These are phyloP conservation scores for Trichoderma afroharzianum DNA, from an alignment of 2,329 filamentous ascomycete species.

Conservation along the genomic window DNA sequence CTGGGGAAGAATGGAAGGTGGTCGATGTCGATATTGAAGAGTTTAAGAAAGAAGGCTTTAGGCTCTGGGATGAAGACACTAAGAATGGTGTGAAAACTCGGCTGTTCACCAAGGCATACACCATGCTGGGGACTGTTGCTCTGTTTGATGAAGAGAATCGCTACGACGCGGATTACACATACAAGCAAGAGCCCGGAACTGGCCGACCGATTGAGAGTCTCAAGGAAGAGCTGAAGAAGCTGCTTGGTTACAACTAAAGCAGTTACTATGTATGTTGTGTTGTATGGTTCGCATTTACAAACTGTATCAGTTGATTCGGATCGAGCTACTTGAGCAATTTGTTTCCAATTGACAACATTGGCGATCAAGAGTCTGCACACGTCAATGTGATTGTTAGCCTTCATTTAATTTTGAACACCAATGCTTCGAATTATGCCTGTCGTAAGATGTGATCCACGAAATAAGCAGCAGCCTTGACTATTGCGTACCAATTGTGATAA, in stretches of 20 bases:
- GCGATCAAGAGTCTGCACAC: fast-evolving
- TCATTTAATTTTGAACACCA: too few species aligned
- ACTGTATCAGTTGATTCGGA: not conserved
- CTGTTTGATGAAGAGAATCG: constrained; percentile 19
- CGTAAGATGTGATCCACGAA: not conserved
- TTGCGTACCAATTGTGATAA: not conserved
- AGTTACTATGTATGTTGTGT: too few species aligned
- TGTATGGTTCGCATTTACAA: not conserved
- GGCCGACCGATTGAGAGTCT: not conserved
- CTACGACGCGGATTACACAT: constrained; percentile 18
- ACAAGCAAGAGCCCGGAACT: constrained; percentile 14
- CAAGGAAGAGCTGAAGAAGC: not conserved
- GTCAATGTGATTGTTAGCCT: not conserved
- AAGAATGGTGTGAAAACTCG: constrained; percentile 11
- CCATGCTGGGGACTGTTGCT: constrained; percentile 16
- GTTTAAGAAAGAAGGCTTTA: not conserved
- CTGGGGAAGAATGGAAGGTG: not conserved
- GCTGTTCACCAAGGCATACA: constrained; percentile 17
- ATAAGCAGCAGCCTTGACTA: not conserved
- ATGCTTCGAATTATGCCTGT: not conserved
- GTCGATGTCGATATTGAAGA: not conserved
- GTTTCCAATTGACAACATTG: not conserved
- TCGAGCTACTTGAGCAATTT: not conserved
- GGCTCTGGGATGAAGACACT: constrained; percentile 11
- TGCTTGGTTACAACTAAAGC: not conserved